Evolutionary conservation across 208 protist genomes (phyloP), one percentile per base, ranked within the genome.

Genomic region (Angomonas ambiguus): DNA sequence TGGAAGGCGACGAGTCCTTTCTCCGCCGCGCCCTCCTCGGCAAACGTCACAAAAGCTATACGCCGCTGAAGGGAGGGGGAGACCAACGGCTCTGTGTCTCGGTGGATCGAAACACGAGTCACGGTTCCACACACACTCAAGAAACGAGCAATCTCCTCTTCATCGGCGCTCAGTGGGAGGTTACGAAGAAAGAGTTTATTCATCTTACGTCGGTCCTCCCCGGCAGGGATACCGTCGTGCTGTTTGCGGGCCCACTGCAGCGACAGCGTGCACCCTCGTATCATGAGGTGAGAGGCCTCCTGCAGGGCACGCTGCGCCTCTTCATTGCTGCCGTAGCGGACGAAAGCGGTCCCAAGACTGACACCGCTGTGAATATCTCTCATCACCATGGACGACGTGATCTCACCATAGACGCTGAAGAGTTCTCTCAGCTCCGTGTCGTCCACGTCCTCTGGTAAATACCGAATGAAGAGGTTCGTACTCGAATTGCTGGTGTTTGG

Each of bases 161-260:
- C 62, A 20, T 65, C 74, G 31, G 75, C 63, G 51, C 70, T 64
- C 35, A 71, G 8, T 34, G 80, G 80, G 25, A 85, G 67, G 65
- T 85, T 85, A 67, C 80, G 80, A 45, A 82, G 31, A 38, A 85
- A 85, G 10, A 82, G 76, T 56, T 85, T 81, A 64, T 79, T 69
- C 67, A 82, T 68, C 42, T 30, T 67, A 22, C 58, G 18, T 5
- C 69, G 74, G 20, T 69, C 75, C 13, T 76, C 31, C 16, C 67
- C 67, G 25, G 73, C 60, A 13, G 75, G 71, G 8, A 53, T 74
- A 61, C 24, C 55, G 67, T 82, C 74, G 65, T 81, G 74, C 71
- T 72, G 59, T 60, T 67, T 48, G 45, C 68, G 65, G 34, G 79
- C 79, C 70, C 69, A 79, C 55, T 69, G 69, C n/a, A 81, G 51